These are phyloP conservation scores for Podospora conica DNA, from an alignment of 495 filamentous ascomycete genomes.

Conservation along the genomic window DNA sequence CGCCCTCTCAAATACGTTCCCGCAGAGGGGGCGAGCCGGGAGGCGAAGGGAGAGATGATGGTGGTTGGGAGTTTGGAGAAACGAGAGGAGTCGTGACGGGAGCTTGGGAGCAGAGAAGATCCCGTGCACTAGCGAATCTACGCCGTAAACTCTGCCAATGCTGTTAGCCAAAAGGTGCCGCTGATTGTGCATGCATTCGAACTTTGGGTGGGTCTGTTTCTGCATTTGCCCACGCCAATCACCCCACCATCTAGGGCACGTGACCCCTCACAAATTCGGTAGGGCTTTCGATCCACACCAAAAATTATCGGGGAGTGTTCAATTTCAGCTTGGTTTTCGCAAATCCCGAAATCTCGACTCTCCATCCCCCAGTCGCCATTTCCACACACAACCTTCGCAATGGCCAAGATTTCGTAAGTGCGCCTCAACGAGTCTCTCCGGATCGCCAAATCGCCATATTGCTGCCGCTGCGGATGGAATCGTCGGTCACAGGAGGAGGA, in stretches of 20 bases:
- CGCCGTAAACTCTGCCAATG: not conserved
- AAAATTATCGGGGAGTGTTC: conserved; percentile 31
- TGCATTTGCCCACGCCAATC: not conserved
- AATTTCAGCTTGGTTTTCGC: conserved; percentile 26
- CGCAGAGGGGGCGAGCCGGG: conserved; percentile 40
- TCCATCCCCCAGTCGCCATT: conserved; percentile 30
- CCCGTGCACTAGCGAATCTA: not conserved
- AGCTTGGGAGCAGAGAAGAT: not conserved
- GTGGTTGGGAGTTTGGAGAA: conserved; percentile 35
- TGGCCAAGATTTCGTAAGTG: conserved; percentile 49
- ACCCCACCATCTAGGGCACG: conserved; percentile 19
- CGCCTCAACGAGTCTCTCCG: not conserved
- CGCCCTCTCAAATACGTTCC: conserved; percentile 54
- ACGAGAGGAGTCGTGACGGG: not conserved
- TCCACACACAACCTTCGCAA: conserved; percentile 37
- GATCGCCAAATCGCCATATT: not conserved
- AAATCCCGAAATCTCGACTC: conserved; percentile 33
- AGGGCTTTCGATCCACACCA: conserved; percentile 37
- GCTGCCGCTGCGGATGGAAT: not conserved
- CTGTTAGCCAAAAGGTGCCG: not conserved
- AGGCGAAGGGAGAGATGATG: conserved; percentile 56
- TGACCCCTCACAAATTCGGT: conserved; percentile 26
- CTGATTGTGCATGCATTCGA: not conserved
- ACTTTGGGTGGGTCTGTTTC: not conserved
- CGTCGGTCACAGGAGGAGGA: not conserved